Evolutionary conservation across 352 stramenopile species (phyloP), one percentile per base, ranked within the genome.

Genomic region (Phytophthora nicotianae): DNA sequence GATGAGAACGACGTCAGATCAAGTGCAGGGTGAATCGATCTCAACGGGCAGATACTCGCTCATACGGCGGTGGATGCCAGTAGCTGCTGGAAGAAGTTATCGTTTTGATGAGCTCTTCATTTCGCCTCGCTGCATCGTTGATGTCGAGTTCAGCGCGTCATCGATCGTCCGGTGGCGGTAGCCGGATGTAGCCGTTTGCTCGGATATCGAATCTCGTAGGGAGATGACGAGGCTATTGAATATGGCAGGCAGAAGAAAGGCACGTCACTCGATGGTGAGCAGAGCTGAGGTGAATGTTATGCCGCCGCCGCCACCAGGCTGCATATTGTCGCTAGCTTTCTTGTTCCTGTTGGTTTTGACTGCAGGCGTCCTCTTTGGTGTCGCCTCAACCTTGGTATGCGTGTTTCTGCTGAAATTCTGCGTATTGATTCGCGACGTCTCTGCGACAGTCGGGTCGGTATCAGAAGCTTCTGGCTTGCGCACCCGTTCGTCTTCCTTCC

Each of bases 361-460:
- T 29, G 24, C 24, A 29, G 24, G 24, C 24, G 24, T 29, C 24
- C 24, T 29, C 24, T 29, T 7, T 29, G 24, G 4, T 29, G 4
- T 29, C 24, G 24, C 14, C 16, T 11, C 16, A 11, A 20, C 13
- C 35, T 9, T 13, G 3, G 41, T 20, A 8, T 17, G 24, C 45
- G 16, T 52, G 46, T 26, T 53, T 42, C 27, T 53, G 27, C 47
- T n/a, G n/a, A n/a, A n/a, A n/a, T n/a, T n/a, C n/a, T n/a, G n/a
- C n/a, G n/a, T n/a, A 50, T 42, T 62, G 17, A 52, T 59, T 68
- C 46, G 46, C 52, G 52, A 56, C 52, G 60, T 53, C 52, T 63
- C 45, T 53, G 60, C 52, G 60, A 63, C 60, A 63, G 45, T 53
- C 50, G 19, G n/a, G 43, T 47, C 33, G 46, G 45, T 58, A 27